A percentile compares a stretch with the other conserved stretches of the same genome.
phyloP scores from a whole-genome alignment of 2,329 filamentous ascomycete species.

The Cladophialophora exuberans region DNA sequence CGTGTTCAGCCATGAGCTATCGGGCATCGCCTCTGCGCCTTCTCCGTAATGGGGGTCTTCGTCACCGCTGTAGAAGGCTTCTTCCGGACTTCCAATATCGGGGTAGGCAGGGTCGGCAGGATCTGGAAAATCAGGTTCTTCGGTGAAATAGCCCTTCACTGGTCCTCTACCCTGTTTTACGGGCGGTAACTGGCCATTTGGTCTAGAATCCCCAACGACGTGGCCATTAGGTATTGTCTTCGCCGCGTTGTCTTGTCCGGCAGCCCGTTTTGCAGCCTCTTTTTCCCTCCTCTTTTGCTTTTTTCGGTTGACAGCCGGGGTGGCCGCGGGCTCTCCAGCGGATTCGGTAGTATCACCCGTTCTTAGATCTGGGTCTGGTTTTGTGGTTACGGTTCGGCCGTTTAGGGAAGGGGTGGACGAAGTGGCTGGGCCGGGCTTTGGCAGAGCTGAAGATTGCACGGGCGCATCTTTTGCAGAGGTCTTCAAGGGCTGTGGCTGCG shows the following conservation, averaged over 20 bases:
- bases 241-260: slow-evolving; percentile 50
- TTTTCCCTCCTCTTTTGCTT: slow-evolving; percentile 94
- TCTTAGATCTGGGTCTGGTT: slow-evolving; percentile 31
- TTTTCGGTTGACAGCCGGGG: slow-evolving; percentile 76
- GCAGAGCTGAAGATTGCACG: slow-evolving; percentile 15
- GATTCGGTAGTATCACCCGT: slow-evolving; percentile 39
- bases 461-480: slow-evolving; percentile 21
- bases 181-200: slow-evolving; percentile 27
- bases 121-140: slow-evolving; percentile 38
- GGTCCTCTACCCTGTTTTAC: slow-evolving; percentile 33
- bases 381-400: slow-evolving; percentile 32
- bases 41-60: slow-evolving; percentile 47
- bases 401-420: slow-evolving; percentile 30
- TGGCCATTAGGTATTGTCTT: slow-evolving; percentile 35
- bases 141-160: slow-evolving; percentile 35
- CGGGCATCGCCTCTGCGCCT: slow-evolving; percentile 33
- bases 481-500: slow-evolving; percentile 20
- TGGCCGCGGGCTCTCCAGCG: slow-evolving; percentile 25
- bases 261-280: slow-evolving; percentile 71
- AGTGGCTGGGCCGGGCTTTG: slow-evolving; percentile 15
- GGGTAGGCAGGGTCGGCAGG: slow-evolving; percentile 40
- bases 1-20: slow-evolving; percentile 32
- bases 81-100: slow-evolving; percentile 54
- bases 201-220: neutral
- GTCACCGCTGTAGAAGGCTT: slow-evolving; percentile 61